phyloP scores from a whole-genome alignment of 2,329 filamentous ascomycete genomes.

The Xylariomycetidae sp. region DNA sequence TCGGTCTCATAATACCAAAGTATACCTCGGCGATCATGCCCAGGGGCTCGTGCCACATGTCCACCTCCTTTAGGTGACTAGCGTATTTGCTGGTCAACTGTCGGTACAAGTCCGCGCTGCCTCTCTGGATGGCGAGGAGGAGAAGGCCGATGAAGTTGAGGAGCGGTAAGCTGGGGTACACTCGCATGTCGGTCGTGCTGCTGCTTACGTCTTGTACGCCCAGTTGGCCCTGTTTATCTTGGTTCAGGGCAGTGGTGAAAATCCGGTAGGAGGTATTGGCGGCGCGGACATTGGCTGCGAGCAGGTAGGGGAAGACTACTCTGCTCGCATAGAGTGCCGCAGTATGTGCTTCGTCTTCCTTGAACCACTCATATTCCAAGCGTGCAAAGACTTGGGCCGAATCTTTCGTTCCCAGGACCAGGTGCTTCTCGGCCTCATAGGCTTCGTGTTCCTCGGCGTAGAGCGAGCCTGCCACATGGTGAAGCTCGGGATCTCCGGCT shows the following conservation, averaged over 20 bases:
- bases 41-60: constrained; percentile 75
- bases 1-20: constrained; percentile 83
- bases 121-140: constrained; percentile 77
- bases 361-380: constrained; percentile 94
- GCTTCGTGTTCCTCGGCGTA: constrained; percentile 91
- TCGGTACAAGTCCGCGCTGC: constrained; percentile 71
- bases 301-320: constrained; percentile 83
- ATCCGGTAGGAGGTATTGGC: constrained; percentile 78
- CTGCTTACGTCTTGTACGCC: constrained; percentile 77
- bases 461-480: constrained; percentile 82
- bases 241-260: constrained; percentile 63
- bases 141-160: constrained; percentile 90
- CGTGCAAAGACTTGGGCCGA: constrained; percentile 74
- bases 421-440: constrained; percentile 89
- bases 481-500: constrained; percentile 87
- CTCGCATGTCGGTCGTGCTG: constrained; percentile 64
- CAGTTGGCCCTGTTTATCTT: constrained; percentile 52
- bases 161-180: constrained; percentile 89
- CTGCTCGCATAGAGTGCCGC: constrained; percentile 83
- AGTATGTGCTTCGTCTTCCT: constrained; percentile 79
- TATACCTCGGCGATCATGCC: constrained; percentile 94
- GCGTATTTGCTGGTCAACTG: constrained; percentile 80
- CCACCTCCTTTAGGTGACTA: constrained; percentile 69
- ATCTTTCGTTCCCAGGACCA: constrained; percentile 83
- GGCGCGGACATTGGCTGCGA: constrained; percentile 84